Percentiles rank a stretch among this genome's conserved stretches.
Evolutionary conservation across 148 eudicot species (phyloP).

Genomic region (Nepenthes mirabilis): DNA sequence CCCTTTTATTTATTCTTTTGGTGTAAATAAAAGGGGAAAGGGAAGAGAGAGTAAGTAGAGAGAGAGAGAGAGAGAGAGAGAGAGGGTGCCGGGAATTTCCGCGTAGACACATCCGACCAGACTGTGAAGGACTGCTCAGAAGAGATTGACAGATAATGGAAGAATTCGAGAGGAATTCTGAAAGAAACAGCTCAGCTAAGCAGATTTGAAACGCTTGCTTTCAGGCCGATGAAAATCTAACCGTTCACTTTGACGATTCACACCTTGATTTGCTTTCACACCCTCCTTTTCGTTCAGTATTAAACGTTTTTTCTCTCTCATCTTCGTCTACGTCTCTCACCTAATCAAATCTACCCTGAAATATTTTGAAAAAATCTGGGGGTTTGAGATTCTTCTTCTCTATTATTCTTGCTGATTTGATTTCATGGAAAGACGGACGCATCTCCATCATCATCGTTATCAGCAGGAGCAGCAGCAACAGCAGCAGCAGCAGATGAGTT

Average conservation of each 20-base stretch:
- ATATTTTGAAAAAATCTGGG: neutral
- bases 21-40: neutral
- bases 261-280: neutral
- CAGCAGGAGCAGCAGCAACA: constrained; percentile 9
- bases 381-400: neutral
- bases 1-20: no score
- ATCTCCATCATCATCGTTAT: constrained; percentile 21
- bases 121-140: constrained; percentile 1
- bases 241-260: neutral
- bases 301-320: neutral
- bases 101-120: constrained; percentile 58
- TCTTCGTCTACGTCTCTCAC: neutral
- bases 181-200: neutral
- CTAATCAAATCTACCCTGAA: neutral
- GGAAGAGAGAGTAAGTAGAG: neutral
- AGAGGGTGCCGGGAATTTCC: constrained; percentile 23
- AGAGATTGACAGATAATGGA: neutral
- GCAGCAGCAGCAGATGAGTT: neutral
- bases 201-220: no score
- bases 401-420: neutral
- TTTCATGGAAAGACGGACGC: constrained; percentile 28
- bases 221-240: neutral
- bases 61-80: neutral
- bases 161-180: neutral
- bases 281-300: constrained; percentile 1